Evolutionary conservation across 306 rosid genomes (phyloP), one percentile per base, ranked within the genome.

Genomic region (Ormosia emarginata): DNA sequence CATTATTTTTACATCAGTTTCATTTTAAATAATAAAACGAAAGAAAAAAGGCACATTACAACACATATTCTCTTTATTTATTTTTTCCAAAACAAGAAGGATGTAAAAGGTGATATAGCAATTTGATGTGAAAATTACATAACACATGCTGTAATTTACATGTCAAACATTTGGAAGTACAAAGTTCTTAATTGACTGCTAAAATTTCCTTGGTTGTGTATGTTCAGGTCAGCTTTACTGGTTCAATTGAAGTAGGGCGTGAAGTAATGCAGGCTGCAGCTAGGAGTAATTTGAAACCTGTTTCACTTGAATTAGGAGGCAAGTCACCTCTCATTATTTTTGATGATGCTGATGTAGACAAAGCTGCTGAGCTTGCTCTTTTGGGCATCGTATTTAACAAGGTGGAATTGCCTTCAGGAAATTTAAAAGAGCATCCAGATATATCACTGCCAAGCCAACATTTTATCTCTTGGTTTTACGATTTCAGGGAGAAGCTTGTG

Each of bases 271-370:
- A 89, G 66, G 97, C 95, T 11, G 95, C 98, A 40, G 95, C 94
- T 32, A 82, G 24, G 37, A 94, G 98, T 83, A 94, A 94, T 67
- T 79, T 94, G 79, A 94, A 94, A 86, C 47, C 77, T 8, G 89
- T 91, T 34, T 90, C 94, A 34, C 91, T 90, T 55, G 98, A 94
- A 85, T 85, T 94, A 77, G 95, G 97, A 79, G 98, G 97, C 46
- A 94, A 94, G 78, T 94, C 97, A 15, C 98, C 98, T 2, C 93
- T 92, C 32, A 14, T 94, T 9, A 88, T 94, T 44, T 94, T 94
- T n/a, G 90, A 94, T 40, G 98, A 94, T 75, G 97, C 95, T 71
- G 92, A 94, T 83, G n/a, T 89, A 1, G 82, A 90, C 24, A 86
- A 85, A 84, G 97, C 98, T 69, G 29, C 87, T 46, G 90, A 85